Conservation (phyloP, 1,139 yeast genomes). For the Scheffersomyces titani region DNA sequence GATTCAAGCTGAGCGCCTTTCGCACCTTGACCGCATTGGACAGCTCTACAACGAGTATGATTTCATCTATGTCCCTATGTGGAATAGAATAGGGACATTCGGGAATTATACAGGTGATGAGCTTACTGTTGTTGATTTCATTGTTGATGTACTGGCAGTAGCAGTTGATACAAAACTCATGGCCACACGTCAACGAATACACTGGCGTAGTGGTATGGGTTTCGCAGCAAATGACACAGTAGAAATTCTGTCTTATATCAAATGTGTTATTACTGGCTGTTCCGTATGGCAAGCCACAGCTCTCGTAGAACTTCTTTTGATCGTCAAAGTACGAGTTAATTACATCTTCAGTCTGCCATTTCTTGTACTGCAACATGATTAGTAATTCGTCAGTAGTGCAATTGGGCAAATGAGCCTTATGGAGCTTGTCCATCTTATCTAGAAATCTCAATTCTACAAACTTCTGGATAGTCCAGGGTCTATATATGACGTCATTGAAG, state of each 20-base stretch:
- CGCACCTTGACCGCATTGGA: slow-evolving; percentile 7
- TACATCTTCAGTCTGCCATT: slow-evolving; percentile 76
- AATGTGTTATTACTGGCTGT: slow-evolving; percentile 19
- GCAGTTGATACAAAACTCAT: slow-evolving; percentile 68
- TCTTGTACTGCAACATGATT: slow-evolving; percentile 55
- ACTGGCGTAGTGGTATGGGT: slow-evolving; percentile 36
- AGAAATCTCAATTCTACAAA: slow-evolving; percentile 23
- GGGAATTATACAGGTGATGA: slow-evolving; percentile 66
- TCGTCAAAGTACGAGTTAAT: slow-evolving; percentile 67
- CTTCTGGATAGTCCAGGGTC: slow-evolving; percentile 29
- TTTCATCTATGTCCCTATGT: slow-evolving; percentile 28
- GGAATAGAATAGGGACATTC: slow-evolving; percentile 35
- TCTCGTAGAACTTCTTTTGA: slow-evolving; percentile 40
- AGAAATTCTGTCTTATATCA: slow-evolving; percentile 24
- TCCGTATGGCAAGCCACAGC: slow-evolving; percentile 48
- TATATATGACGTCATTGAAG: slow-evolving; percentile 9
- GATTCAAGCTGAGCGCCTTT: slow-evolving; percentile 9
- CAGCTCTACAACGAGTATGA: slow-evolving; percentile 13
- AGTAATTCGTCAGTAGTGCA: slow-evolving; percentile 46
- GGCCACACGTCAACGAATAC: slow-evolving; percentile 67
- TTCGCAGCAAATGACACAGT: slow-evolving; percentile 75
- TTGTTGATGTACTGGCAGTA: slow-evolving; percentile 59
- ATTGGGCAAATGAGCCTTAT: slow-evolving; percentile 27
- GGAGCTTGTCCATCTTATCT: slow-evolving; percentile 16
- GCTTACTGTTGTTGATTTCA: slow-evolving; percentile 52